Evolutionary conservation across 345 rosid genomes (phyloP), one percentile per base, ranked within the genome.

Genomic region (Bruguiera parviflora): DNA sequence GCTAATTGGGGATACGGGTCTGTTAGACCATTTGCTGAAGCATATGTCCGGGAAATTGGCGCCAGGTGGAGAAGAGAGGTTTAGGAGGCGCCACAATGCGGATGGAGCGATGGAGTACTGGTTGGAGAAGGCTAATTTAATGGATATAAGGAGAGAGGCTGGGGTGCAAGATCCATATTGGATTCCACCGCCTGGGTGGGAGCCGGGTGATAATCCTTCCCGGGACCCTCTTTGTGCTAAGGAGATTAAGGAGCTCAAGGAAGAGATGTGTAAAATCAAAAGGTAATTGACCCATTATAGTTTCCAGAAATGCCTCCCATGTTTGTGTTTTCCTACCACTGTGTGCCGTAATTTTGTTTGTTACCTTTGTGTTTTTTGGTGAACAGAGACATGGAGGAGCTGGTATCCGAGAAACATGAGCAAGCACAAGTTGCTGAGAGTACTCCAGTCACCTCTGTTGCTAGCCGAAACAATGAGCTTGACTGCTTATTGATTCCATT

Each of bases 91-190:
- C 67, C 99, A 96, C 74, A 96, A 92, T 65, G 87, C 97, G 2
- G 91, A 92, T 61, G 99, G 98, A 0, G 98, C 95, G 25, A 90
- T 96, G 97, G 98, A 92, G 84, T 92, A 96, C 67, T 96, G 97
- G 96, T 61, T 92, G 72, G 98, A 96, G 84, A 84, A 83, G 35
- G 87, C 97, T 66, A 84, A 90, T 67, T 77, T 96, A 79, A 73
- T 81, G 70, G 77, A 83, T 33, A 52, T 92, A 31, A 87, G 99
- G 79, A 85, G 78, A 78, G 84, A 87, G 62, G 98, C 91, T 51
- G 98, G 98, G 39, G 88, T 96, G 18, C 74, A 86, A 63, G 99
- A 96, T 77, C 94, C 97, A 70, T 92, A 89, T 74, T 92, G 97
- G 99, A 89, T 82, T 52, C 99, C 99, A 24, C 92, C 97, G 8